Evolutionary conservation across 306 rosid genomes (phyloP).

Genomic region (Medicago ruthenica): DNA sequence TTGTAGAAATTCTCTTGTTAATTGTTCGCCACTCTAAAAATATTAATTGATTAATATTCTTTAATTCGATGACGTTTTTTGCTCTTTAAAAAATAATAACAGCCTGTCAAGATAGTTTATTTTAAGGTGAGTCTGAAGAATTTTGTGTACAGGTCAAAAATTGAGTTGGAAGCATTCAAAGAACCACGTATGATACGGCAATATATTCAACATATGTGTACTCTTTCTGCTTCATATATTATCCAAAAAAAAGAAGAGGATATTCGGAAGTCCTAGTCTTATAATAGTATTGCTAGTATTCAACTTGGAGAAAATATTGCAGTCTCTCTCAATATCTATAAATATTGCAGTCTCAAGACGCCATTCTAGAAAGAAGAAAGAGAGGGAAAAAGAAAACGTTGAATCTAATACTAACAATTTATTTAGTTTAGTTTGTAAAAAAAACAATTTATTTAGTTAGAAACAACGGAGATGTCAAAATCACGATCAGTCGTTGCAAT

Average conservation of each 20-base stretch:
- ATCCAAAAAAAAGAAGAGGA: background rate
- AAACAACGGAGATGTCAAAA: background rate
- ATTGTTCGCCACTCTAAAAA: background rate
- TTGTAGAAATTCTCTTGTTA: too few species aligned
- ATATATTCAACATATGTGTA: slow-evolving; percentile 7
- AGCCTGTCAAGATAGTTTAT: background rate
- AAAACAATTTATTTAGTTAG: background rate
- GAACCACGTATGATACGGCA: background rate
- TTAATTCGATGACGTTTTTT: background rate
- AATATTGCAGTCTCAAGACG: background rate
- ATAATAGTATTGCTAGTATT: background rate
- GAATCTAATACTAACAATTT: background rate
- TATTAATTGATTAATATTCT: background rate
- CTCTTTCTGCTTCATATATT: background rate
- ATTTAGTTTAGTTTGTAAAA: too few species aligned
- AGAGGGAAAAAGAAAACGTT: background rate
- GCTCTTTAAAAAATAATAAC: background rate
- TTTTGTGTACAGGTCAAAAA: background rate
- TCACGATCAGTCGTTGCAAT: too few species aligned
- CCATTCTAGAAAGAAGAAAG: background rate
- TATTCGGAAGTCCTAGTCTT: background rate
- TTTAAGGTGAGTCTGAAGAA: background rate
- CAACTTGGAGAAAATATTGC: background rate
- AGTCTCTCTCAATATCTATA: background rate
- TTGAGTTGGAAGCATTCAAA: slow-evolving; percentile 24